phyloP scores from a whole-genome alignment of 2,329 filamentous ascomycete species.

The Venturia effusa region DNA sequence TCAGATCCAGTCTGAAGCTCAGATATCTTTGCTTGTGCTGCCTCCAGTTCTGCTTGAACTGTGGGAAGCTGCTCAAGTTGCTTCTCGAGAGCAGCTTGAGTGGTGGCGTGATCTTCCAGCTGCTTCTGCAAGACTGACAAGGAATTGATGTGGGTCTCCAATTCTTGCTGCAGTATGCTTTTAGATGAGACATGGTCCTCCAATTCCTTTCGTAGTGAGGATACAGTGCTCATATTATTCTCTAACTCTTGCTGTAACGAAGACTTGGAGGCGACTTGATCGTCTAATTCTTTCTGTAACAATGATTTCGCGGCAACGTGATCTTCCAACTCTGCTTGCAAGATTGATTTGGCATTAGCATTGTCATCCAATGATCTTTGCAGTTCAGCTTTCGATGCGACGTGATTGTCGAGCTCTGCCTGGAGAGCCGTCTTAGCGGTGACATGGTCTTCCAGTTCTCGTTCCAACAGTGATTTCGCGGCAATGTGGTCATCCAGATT shows the following conservation, averaged over 20 bases:
- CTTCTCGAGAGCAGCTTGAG: neutral
- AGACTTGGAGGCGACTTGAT: neutral
- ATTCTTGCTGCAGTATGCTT: neutral
- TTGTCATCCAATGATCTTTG: neutral
- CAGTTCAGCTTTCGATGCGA: neutral
- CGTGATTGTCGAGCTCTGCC: neutral
- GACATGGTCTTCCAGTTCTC: neutral
- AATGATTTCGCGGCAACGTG: slow-evolving; percentile 4
- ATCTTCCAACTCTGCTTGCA: neutral
- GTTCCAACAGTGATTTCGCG: neutral
- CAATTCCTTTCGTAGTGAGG: neutral
- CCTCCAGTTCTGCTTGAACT: neutral
- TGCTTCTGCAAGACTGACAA: neutral
- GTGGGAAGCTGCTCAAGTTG: slow-evolving; percentile 2
- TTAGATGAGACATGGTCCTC: neutral
- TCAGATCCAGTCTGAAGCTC: neutral
- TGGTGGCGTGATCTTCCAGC: neutral
- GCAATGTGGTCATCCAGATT: neutral
- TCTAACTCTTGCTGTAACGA: neutral
- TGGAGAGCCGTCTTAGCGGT: neutral
- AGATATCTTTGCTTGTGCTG: neutral
- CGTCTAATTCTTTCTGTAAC: neutral
- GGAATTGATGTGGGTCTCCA: neutral
- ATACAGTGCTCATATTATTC: neutral
- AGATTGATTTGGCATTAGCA: neutral